Evolutionary conservation across 2,329 filamentous ascomycete genomes (phyloP).

Genomic region (Thelonectria blattea): DNA sequence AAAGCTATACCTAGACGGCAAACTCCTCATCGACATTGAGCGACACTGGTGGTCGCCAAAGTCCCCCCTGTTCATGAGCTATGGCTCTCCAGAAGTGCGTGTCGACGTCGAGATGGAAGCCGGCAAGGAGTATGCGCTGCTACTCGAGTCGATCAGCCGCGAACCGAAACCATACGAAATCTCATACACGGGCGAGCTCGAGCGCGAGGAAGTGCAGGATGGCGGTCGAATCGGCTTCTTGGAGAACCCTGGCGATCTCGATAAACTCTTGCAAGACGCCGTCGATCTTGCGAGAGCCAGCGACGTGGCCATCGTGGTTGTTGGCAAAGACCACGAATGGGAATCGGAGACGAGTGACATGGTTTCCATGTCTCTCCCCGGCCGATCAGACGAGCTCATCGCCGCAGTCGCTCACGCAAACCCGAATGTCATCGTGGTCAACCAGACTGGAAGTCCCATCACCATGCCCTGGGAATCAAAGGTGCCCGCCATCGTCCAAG

Average conservation of each 20-base stretch:
- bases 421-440: conserved; percentile 23
- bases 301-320: conserved; percentile 19
- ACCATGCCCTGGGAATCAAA: conserved; percentile 37
- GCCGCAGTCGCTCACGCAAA: conserved; percentile 3
- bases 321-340: conserved; percentile 26
- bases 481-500: conserved; percentile 43
- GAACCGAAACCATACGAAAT: conserved; percentile 26
- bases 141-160: conserved; percentile 22
- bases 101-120: conserved; percentile 23
- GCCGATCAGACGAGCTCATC: conserved; percentile 19
- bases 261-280: conserved; percentile 15
- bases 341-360: conserved; percentile 26
- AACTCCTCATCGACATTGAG: conserved; percentile 22
- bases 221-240: conserved; percentile 25
- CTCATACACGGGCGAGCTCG: conserved; percentile 19
- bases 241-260: conserved; percentile 23
- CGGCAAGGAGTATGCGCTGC: conserved; percentile 13
- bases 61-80: conserved; percentile 27
- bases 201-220: conserved; percentile 26
- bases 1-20: conserved; percentile 20
- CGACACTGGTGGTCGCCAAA: conserved; percentile 29
- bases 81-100: conserved; percentile 22
- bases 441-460: conserved; percentile 40
- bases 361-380: conserved; percentile 22
- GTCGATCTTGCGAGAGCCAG: conserved; percentile 17